Evolutionary conservation across 2,329 filamentous ascomycete species (phyloP), one percentile per base, ranked within the genome.

Genomic region (Chaetomiaceae sp.): DNA sequence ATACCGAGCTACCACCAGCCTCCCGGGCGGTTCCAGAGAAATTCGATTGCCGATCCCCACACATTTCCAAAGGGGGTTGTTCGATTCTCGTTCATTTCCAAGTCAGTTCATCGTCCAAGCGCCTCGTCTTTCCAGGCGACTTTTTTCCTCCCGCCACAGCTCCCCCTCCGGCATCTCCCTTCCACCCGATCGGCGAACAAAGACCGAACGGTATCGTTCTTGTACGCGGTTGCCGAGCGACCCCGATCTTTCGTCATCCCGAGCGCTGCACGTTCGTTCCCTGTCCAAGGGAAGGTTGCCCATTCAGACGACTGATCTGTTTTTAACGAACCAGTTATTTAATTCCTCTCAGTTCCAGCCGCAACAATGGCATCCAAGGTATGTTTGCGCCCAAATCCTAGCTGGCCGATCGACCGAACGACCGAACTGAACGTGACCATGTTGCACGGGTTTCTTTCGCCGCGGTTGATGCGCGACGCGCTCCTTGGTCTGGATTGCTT

Each of bases 351-450:
- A 42, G n/a, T 36, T 41, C 33, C 50, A 54, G 38, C 40, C 37
- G 38, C 47, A 52, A 36, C 41, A 33, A 61, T 61, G 58, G 55
- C 57, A 3, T 61, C 60, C 50, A 62, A 61, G 61, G 61, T 62
- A 34, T 37, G 60, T 60, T 11, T 16, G 23, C 13, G 3, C 25
- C 16, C 45, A 10, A n/a, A n/a, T n/a, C n/a, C n/a, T n/a, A n/a
- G n/a, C n/a, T n/a, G n/a, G n/a, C 9, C 23, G n/a, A 29, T 13
- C 44, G 23, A 33, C 38, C 38, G 11, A n/a, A 16, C 20, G 20
- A 25, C 14, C 21, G 20, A 16, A 34, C 20, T 8, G 43, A 14
- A 11, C 20, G 10, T 8, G 27, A 20, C 27, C 16, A 21, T 18
- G 40, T 13, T 30, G 41, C 37, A 34, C 29, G 20, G 21, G 6